phyloP scores from a whole-genome alignment of 2,329 filamentous ascomycete species.

The Calonectria hawksworthii region DNA sequence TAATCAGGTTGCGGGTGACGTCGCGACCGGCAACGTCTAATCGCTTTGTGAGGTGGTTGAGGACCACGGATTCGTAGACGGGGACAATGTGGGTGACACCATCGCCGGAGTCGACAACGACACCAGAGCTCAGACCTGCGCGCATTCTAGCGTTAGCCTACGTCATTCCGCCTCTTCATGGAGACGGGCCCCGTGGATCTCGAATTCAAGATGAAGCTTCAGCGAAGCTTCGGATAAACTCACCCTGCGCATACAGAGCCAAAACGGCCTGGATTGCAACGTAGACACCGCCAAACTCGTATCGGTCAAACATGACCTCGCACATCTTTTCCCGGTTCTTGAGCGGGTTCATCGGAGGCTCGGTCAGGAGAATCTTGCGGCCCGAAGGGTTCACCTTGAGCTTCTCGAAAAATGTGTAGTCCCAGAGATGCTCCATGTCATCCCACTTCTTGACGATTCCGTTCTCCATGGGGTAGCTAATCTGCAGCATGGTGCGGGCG shows the following conservation, averaged over 20 bases:
- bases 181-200: not conserved
- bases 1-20: conserved; percentile 98
- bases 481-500: conserved; percentile 96
- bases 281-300: conserved; percentile 96
- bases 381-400: conserved; percentile 91
- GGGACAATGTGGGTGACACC: conserved; percentile 99
- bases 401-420: conserved; percentile 98
- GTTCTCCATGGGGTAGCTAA: conserved; percentile 99
- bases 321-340: conserved; percentile 98
- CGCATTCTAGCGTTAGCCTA: conserved; percentile 25
- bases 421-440: conserved; percentile 99
- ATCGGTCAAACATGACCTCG: conserved; percentile 99
- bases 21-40: conserved; percentile 97
- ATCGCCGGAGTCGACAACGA: conserved; percentile 98
- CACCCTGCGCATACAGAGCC: conserved; percentile 95
- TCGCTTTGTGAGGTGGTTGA: conserved; percentile 95
- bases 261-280: conserved; percentile 98
- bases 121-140: conserved; percentile 86
- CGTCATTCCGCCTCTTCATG: conserved; percentile 12
- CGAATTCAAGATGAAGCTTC: not conserved
- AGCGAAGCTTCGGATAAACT: conserved; percentile 38
- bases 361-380: conserved; percentile 96
- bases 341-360: conserved; percentile 97
- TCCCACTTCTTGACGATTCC: conserved; percentile 99
- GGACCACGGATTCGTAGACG: conserved; percentile 97